Conservation (phyloP, 208 protist species). For the Trypanosoma vivax region DNA sequence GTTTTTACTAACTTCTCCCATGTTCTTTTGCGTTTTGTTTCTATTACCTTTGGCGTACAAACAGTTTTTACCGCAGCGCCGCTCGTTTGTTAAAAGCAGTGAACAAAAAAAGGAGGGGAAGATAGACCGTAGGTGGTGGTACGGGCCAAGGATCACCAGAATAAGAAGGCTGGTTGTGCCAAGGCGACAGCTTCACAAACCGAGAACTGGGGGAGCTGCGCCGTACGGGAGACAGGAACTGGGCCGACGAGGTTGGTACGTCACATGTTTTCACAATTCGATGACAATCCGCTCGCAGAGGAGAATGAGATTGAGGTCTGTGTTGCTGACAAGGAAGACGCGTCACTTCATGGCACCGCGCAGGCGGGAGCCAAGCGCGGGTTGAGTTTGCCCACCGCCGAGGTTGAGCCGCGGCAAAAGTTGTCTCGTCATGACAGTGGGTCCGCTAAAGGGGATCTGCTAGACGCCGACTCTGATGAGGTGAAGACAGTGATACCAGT, state of each 20-base stretch:
- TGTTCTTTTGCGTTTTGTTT: neutral
- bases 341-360: neutral
- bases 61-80: neutral
- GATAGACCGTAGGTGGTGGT: no score
- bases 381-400: neutral
- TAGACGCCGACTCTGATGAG: no score
- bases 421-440: neutral
- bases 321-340: neutral
- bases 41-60: constrained; percentile 8
- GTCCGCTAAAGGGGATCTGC: neutral
- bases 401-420: neutral
- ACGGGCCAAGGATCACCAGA: no score
- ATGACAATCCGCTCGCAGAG: constrained; percentile 20
- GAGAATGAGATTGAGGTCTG: constrained; percentile 1
- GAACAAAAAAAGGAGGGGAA: no score
- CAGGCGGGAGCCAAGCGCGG: neutral
- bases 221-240: neutral
- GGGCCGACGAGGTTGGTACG: neutral
- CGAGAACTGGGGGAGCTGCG: no score
- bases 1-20: no score
- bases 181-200: no score
- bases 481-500: no score
- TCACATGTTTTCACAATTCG: constrained; percentile 13
- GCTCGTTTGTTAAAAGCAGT: no score
- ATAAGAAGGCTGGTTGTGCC: no score